Evolutionary conservation across 768 basidiomycete genomes (phyloP), one percentile per base, ranked within the genome.

Genomic region (Kwoniella newhampshirensis): DNA sequence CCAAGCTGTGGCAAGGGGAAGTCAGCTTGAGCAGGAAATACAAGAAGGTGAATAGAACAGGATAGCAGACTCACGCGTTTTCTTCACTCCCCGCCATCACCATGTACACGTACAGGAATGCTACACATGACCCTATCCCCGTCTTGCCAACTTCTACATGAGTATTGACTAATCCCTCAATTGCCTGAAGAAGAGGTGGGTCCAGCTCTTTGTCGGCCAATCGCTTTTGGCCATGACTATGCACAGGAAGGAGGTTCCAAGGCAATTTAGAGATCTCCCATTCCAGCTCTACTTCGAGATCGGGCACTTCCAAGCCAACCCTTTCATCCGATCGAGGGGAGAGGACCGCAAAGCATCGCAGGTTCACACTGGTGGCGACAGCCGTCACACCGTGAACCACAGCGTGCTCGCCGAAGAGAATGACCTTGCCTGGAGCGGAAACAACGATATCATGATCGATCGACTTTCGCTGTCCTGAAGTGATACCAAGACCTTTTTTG

Each of bases 371-470:
- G 26, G 93, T 93, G 13, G 94, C 94, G 48, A 99, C 84, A 9
- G 94, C 94, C 60, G 94, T 93, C 48, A 91, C 87, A 51, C 96
- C 96, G 74, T 98, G 87, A 18, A 99, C 96, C 48, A 99, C 96
- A 17, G 96, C 94, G 77, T 99, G 96, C 78, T 99, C 96, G 45
- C 96, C 96, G 64, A 98, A 99, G 60, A 99, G 77, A 63, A 99
- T 98, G 57, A 98, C 89, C 74, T 99, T 99, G 23, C 96, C 96
- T 7, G 96, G 96, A 2, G 96, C 91, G 55, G 91, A 92, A 56
- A 97, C 86, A 50, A 96, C 82, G 43, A 78, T 73, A 35, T 77
- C 77, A 23, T 64, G 63, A 2, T 63, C 54, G 21, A 69, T 50
- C 17, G 39, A 55, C 27, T 60, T 68, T 20, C 49, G n/a, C 54